These are phyloP conservation scores for Arthrobotrys entomopaga DNA, from an alignment of 2,329 filamentous ascomycete genomes.

Conservation along the genomic window DNA sequence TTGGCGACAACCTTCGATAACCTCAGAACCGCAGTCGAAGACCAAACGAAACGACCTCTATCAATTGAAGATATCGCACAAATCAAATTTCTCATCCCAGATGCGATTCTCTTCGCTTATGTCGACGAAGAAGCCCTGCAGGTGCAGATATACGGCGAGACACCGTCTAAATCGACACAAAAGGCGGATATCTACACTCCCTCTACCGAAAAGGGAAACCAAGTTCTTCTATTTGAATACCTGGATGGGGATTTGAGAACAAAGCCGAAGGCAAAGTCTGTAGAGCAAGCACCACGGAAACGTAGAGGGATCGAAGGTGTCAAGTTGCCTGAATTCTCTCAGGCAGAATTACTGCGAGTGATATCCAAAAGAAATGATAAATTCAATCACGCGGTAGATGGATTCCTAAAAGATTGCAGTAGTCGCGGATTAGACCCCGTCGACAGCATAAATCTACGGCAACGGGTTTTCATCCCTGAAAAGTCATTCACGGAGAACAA, in stretches of 20 bases:
- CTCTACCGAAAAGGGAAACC: slow-evolving; percentile 65
- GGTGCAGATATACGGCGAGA: slow-evolving; percentile 72
- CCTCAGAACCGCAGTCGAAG: slow-evolving; percentile 83
- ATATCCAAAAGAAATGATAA: slow-evolving; percentile 91
- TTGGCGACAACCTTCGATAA: slow-evolving; percentile 91
- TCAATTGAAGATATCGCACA: slow-evolving; percentile 81
- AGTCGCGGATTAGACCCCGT: slow-evolving; percentile 75
- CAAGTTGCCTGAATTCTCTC: slow-evolving; percentile 91
- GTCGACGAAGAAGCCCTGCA: slow-evolving; percentile 86
- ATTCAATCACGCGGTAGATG: slow-evolving; percentile 79
- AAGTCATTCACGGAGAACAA: slow-evolving; percentile 61
- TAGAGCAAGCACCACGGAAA: slow-evolving; percentile 63
- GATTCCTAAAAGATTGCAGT: slow-evolving; percentile 78
- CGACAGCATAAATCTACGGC: slow-evolving; percentile 70
- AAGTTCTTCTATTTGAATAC: slow-evolving; percentile 91
- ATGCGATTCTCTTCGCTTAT: slow-evolving; percentile 82
- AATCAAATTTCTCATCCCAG: slow-evolving; percentile 80
- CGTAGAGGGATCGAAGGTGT: slow-evolving; percentile 74
- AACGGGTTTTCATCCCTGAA: slow-evolving; percentile 60
- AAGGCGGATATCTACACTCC: slow-evolving; percentile 58
- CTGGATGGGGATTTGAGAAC: slow-evolving; percentile 88
- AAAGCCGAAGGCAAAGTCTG: slow-evolving; percentile 69
- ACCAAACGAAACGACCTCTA: slow-evolving; percentile 77
- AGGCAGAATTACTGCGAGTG: slow-evolving; percentile 87
- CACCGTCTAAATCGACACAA: slow-evolving; percentile 55